Base-by-base conservation (phyloP, 2,329 filamentous ascomycete species). In the Pseudogymnoascus sp. region DNA sequence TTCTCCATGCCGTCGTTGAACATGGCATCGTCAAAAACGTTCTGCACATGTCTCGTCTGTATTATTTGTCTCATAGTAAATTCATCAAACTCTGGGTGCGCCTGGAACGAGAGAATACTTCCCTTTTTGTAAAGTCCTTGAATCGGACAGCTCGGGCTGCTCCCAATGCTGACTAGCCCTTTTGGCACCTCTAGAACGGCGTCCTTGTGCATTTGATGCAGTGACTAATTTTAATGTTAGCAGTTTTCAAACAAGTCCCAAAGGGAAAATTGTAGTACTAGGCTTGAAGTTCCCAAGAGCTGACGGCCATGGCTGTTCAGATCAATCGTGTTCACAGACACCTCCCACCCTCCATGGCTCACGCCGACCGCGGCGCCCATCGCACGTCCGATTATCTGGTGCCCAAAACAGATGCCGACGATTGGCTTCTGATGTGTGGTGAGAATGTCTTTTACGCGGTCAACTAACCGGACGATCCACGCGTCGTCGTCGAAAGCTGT, bases 381-480 rank as follows among this genome's bases (percentile, higher is more conserved):
- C 1, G 90, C 89, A 60, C 91, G 81, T 1, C 83, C 90, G 55
- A 94, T 77, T 69, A 96, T 92, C 77, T 96, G 91, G 73, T 95
- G 91, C 5, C 91, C 91, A 73, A 93, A 95, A 75, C 91, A 95
- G 14, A 94, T 81, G 10, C 91, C 91, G n/a, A 95, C 80, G 14
- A 92, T 75, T 37, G 85, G 82, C 8, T 94, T 83, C 0, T 84
- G 78, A 23, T 81, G 78, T 66, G 87, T 81, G 11, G 79, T 78
- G 37, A 90, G 78, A 3, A 89, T 78, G 3, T 75, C 68, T 66
- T 80, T 77, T 0, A 83, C 84, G 70, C 86, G 96, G 1, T 86
- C 84, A 16, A 91, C 86, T 1, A 96, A 80, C 61, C 82, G 85
- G 49, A 86, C 66, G 66, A 94, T 92, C 91, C 91, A 96, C 0